Evolutionary conservation across 257 asterid species (phyloP), one percentile per base, ranked within the genome.

Genomic region (Echites panduratus): DNA sequence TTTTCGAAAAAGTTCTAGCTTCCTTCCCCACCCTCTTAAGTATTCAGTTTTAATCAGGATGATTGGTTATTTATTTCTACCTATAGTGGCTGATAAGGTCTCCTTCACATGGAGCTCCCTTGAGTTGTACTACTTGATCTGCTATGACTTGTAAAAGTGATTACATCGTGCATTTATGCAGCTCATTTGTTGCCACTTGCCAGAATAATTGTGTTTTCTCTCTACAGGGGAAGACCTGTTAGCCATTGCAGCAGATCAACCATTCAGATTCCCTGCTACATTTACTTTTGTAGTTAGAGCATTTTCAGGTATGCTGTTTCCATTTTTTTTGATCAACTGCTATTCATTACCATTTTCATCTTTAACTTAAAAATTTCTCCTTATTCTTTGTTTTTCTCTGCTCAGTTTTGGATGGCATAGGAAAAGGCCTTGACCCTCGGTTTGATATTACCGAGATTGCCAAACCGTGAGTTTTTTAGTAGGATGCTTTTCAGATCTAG

Each of bases 381-480:
- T 32, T 68, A 20, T n/a, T 43, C 43, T 7, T 52, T 27, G 1
- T 27, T 69, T 45, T 68, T 63, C 49, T 80, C 35, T 68, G 66
- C 70, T 48, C 91, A 94, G 99, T 95, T 68, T 86, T 95, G 89
- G 99, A 95, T 81, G 98, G 98, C 73, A 95, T 95, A 75, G 99
- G 98, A 58, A 95, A 95, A 87, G 98, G 99, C 68, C 99, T 95
- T 20, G 98, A 95, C 79, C 89, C 99, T 81, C 97, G 97, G 69
- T 95, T 95, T 84, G 99, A 95, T 77, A 95, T 95, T 85, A 89
- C 98, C 13, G 98, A 95, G 85, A 95, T 95, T 67, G 96, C 99
- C 66, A 92, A 90, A 80, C 98, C 99, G 98, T 95, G 80, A 89
- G 96, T 77, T 68, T 64, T 2, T 72, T 53, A 40, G 50, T 38